Percentiles rank a stretch among this genome's conserved stretches.
These are phyloP conservation scores for Skeletonema tropicum DNA, from an alignment of 108 stramenopile genomes.

Conservation along the genomic window DNA sequence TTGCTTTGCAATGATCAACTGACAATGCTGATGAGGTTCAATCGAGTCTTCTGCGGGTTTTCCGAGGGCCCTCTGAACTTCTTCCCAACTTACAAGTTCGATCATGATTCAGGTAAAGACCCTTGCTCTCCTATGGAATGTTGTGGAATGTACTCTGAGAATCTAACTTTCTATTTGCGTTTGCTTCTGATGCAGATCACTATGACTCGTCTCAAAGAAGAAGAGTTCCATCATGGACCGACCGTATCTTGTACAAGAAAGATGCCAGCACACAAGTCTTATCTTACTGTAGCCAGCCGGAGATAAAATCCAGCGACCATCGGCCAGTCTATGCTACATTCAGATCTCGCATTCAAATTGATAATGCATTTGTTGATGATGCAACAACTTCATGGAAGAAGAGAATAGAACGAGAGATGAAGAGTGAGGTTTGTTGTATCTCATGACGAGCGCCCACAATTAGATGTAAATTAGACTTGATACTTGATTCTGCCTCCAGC, in stretches of 20 bases:
- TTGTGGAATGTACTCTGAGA: not conserved
- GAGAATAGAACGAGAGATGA: slow-evolving; percentile 17
- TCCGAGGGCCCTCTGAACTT: slow-evolving; percentile 87
- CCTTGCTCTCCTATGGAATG: not conserved
- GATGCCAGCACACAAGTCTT: slow-evolving; percentile 73
- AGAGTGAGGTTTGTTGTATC: slow-evolving; percentile 38
- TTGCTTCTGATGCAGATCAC: slow-evolving; percentile 19
- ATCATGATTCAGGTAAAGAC: slow-evolving; percentile 55
- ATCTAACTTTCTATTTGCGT: not conserved
- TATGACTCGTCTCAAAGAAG: slow-evolving; percentile 59
- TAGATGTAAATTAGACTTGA: not conserved
- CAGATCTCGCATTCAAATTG: slow-evolving; percentile 52
- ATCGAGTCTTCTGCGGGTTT: slow-evolving; percentile 88
- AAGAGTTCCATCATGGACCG: slow-evolving; percentile 98
- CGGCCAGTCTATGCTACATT: slow-evolving; percentile 94
- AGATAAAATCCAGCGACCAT: slow-evolving; percentile 85
- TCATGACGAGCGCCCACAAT: not conserved
- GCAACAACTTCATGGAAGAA: slow-evolving; percentile 8
- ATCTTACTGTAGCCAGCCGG: slow-evolving; percentile 63
- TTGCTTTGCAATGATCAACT: slow-evolving; percentile 74
- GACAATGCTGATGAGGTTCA: slow-evolving; percentile 43
- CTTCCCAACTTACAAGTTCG: slow-evolving; percentile 97
- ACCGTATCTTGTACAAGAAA: slow-evolving; percentile 90
- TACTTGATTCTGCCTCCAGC: no score
- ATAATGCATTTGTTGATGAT: not conserved